Conservation (phyloP, 805 yeast genomes). For the Pichia nanzhaoensis region DNA sequence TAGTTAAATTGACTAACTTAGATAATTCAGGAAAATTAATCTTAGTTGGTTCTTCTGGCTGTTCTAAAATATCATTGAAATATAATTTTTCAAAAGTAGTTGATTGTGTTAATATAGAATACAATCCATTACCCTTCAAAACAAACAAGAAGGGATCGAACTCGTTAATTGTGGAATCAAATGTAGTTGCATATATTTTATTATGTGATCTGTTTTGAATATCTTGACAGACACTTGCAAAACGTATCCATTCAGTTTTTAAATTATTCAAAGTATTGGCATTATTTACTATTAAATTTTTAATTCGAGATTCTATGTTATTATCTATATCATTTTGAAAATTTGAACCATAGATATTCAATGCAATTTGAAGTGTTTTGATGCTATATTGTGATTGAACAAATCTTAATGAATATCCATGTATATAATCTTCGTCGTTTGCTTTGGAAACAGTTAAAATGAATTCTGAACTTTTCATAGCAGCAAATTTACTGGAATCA, state of each 20-base stretch:
- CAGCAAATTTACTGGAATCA: slow-evolving; percentile 7
- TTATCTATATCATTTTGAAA: slow-evolving; percentile 6
- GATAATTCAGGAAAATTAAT: slow-evolving; percentile 7
- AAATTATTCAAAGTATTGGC: neutral
- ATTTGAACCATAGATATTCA: slow-evolving; percentile 9
- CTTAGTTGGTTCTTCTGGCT: neutral
- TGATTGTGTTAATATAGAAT: slow-evolving; percentile 30
- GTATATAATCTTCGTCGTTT: slow-evolving; percentile 13
- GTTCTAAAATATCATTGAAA: slow-evolving; percentile 19
- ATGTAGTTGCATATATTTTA: slow-evolving; percentile 44
- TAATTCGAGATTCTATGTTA: neutral
- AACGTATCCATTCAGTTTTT: slow-evolving; percentile 34
- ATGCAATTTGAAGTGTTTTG: slow-evolving; percentile 34
- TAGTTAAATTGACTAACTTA: slow-evolving; percentile 4
- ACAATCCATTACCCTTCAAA: slow-evolving; percentile 29
- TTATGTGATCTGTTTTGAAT: slow-evolving; percentile 45
- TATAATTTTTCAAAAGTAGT: slow-evolving; percentile 30
- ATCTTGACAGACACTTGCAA: slow-evolving; percentile 69
- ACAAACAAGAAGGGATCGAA: slow-evolving; percentile 24
- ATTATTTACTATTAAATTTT: slow-evolving; percentile 4
- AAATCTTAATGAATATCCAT: slow-evolving; percentile 37
- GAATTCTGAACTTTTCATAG: slow-evolving; percentile 12
- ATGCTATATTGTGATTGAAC: slow-evolving; percentile 44
- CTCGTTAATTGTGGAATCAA: slow-evolving; percentile 12
- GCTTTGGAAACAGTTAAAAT: slow-evolving; percentile 10